Evolutionary conservation across 495 filamentous ascomycete genomes (phyloP), one percentile per base, ranked within the genome.

Genomic region (Podospora didyma): DNA sequence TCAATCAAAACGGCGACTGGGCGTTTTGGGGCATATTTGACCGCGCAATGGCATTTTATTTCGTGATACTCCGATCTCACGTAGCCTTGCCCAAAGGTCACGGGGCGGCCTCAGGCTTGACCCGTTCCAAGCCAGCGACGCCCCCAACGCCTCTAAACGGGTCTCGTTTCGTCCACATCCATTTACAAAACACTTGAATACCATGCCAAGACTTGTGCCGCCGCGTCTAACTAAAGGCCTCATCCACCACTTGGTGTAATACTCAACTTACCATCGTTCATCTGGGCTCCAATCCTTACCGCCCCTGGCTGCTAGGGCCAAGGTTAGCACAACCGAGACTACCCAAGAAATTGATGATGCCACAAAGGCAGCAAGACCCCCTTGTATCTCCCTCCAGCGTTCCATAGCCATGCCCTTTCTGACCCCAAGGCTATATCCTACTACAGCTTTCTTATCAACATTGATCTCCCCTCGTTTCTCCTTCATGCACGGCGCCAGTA

Each of bases 51-150:
- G n/a, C n/a, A n/a, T n/a, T n/a, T n/a, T n/a, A n/a, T n/a, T n/a
- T n/a, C n/a, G n/a, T n/a, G n/a, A n/a, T n/a, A n/a, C 9, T 31
- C 26, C 9, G 3, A 31, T 4, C 9, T 9, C 26, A 31, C 9
- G 9, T 31, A 9, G 26, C 9, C 26, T 31, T 31, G 9, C 9
- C 9, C 26, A 31, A 31, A 31, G 39, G 39, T 17, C 1, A 14
- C 5, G 14, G 39, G 39, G 12, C 39, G 39, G 39, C 39, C 39
- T 7, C 14, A 17, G n/a, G 12, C 39, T 42, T 46, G 22, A 24
- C 22, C 34, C 57, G 57, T 60, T 60, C 31, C 57, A 60, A 3
- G 47, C 55, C 52, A 55, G 37, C 37, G 16, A 58, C 56, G 42
- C 42, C 26, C n/a, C n/a, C n/a, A n/a, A n/a, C n/a, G 26, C 9